phyloP scores from a whole-genome alignment of 2,329 filamentous ascomycete genomes.

The Arachnomyces sp. region DNA sequence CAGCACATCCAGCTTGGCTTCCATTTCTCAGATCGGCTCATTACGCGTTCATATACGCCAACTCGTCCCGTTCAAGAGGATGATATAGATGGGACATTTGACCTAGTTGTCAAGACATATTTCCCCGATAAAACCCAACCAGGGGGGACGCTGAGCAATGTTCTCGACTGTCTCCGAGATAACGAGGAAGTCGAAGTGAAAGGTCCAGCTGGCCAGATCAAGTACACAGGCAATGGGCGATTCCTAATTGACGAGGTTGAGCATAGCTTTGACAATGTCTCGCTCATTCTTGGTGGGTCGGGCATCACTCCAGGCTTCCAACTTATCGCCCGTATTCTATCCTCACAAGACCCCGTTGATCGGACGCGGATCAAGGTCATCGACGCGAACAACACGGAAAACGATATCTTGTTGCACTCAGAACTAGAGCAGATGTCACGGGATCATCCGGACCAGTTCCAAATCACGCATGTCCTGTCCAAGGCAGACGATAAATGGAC shows the following conservation, averaged over 20 bases:
- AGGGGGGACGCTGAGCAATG: slow-evolving; percentile 48
- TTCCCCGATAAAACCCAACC: slow-evolving; percentile 42
- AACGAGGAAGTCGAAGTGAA: slow-evolving; percentile 46
- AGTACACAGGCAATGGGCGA: slow-evolving; percentile 40
- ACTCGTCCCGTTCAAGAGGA: slow-evolving; percentile 36
- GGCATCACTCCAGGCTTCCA: slow-evolving; percentile 48
- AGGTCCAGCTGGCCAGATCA: slow-evolving; percentile 46
- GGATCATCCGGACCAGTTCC: slow-evolving; percentile 32
- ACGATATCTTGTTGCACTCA: slow-evolving; percentile 40
- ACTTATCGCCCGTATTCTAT: slow-evolving; percentile 39
- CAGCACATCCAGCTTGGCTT: slow-evolving; percentile 49
- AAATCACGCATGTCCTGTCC: slow-evolving; percentile 43
- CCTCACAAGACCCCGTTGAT: slow-evolving; percentile 21
- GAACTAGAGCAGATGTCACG: slow-evolving; percentile 37
- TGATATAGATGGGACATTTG: slow-evolving; percentile 40
- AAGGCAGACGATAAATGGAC: slow-evolving; percentile 39
- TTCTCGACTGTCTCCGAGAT: slow-evolving; percentile 44
- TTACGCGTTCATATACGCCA: slow-evolving; percentile 46
- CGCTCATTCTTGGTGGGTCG: slow-evolving; percentile 44
- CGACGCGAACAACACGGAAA: slow-evolving; percentile 43
- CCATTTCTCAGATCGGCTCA: slow-evolving; percentile 45
- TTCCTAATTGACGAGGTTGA: slow-evolving; percentile 41
- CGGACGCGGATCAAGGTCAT: slow-evolving; percentile 36
- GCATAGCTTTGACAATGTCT: slow-evolving; percentile 37
- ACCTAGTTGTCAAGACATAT: slow-evolving; percentile 47